phyloP scores from a whole-genome alignment of 208 protist genomes.

The Wallacemonas collosoma region DNA sequence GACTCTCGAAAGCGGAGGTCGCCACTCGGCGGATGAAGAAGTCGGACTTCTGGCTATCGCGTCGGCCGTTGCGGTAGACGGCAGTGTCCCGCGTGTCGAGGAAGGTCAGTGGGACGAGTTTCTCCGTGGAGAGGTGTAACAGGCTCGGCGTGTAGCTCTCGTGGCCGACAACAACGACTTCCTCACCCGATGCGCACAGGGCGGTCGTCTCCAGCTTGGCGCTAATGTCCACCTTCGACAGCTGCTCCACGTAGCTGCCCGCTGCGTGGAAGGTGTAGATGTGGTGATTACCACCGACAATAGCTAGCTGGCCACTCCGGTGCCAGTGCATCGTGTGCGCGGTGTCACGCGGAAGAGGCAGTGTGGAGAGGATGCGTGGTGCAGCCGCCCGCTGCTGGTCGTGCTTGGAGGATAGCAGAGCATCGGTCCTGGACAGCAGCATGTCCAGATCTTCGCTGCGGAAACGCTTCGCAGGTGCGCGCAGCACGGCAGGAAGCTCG shows the following conservation, averaged over 20 bases:
- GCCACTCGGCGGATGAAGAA: constrained; percentile 56
- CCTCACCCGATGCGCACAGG: constrained; percentile 69
- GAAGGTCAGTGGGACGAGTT: constrained; percentile 64
- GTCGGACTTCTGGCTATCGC: constrained; percentile 61
- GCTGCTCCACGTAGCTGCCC: constrained; percentile 80
- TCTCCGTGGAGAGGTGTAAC: constrained; percentile 63
- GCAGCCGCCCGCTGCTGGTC: constrained; percentile 37
- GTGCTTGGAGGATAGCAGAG: constrained; percentile 61
- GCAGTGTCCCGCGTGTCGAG: constrained; percentile 67
- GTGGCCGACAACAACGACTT: constrained; percentile 64
- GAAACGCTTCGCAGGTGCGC: constrained; percentile 54
- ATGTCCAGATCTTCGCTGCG: constrained; percentile 75
- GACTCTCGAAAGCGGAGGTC: constrained; percentile 22
- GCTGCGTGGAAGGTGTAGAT: constrained; percentile 84
- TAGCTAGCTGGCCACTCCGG: constrained; percentile 72
- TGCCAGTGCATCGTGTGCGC: constrained; percentile 82
- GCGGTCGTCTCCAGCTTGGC: constrained; percentile 51
- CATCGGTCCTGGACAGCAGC: constrained; percentile 77
- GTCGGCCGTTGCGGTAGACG: constrained; percentile 63
- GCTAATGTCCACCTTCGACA: constrained; percentile 62
- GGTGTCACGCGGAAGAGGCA: constrained; percentile 71
- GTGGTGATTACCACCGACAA: constrained; percentile 78
- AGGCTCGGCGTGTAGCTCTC: constrained; percentile 62
- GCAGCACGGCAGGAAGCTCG: constrained; percentile 19
- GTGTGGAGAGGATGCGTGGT: constrained; percentile 64